These are phyloP conservation scores for Osmanthus fragrans DNA, from an alignment of 257 asterid species.

Conservation along the genomic window DNA sequence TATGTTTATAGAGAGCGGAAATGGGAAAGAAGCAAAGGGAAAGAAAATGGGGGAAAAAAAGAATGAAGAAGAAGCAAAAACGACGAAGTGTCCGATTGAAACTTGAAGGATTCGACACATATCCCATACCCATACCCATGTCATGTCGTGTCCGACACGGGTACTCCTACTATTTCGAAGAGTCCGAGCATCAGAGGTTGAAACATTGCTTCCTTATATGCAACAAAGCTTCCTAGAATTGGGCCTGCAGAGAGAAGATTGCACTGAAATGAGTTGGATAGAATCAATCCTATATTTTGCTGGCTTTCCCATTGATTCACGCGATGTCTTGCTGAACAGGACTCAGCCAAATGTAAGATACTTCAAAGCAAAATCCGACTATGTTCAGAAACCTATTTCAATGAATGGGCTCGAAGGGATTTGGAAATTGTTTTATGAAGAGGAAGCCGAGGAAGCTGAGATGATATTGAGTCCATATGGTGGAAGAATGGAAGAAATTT, in stretches of 20 bases:
- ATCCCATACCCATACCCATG: no score
- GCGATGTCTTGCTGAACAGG: not conserved
- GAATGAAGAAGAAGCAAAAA: no score
- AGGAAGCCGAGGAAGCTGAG: not conserved
- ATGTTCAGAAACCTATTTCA: slow-evolving; percentile 11
- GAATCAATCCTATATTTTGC: not conserved
- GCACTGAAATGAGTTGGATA: not conserved
- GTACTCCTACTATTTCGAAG: no score
- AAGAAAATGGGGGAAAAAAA: no score
- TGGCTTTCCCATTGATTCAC: not conserved
- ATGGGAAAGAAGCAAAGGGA: no score
- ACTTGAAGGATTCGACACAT: no score
- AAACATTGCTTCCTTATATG: not conserved
- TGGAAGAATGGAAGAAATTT: no score
- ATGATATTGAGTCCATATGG: not conserved
- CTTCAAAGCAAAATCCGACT: slow-evolving; percentile 19
- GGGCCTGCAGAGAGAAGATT: not conserved
- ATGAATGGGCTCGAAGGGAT: slow-evolving; percentile 7
- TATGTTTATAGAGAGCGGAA: no score
- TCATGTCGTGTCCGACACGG: no score
- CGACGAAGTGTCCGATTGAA: no score
- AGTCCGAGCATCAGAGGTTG: no score
- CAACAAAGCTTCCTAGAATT: not conserved
- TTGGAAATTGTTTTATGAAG: not conserved
- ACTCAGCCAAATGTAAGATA: not conserved